Conservation (phyloP, 2,329 filamentous ascomycete species). For the Nemania sp. region DNA sequence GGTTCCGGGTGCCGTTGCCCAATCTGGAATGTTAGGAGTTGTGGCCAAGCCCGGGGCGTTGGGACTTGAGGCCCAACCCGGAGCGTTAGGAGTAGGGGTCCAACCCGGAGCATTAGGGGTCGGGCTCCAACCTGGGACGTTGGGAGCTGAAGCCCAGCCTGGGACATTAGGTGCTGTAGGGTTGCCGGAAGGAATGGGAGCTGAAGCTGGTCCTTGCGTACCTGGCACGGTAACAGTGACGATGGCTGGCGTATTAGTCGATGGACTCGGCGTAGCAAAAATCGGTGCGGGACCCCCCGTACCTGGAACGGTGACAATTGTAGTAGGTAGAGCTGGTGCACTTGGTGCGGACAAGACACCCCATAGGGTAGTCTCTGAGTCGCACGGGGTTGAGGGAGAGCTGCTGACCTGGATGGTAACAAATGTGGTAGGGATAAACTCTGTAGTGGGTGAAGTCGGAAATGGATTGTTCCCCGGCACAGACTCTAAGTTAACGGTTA, state of each 20-base stretch:
- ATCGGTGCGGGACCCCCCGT: slow-evolving; percentile 10
- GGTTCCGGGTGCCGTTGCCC: slow-evolving; percentile 32
- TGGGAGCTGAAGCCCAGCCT: not conserved
- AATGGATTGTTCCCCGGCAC: slow-evolving; percentile 21
- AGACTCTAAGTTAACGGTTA: slow-evolving; percentile 32
- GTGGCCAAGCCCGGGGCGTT: slow-evolving; percentile 14
- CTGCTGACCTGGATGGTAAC: slow-evolving; percentile 30
- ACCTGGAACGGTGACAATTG: slow-evolving; percentile 31
- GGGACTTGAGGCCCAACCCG: slow-evolving; percentile 18
- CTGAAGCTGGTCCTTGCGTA: slow-evolving; percentile 27
- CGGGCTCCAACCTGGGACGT: slow-evolving; percentile 5
- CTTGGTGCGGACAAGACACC: slow-evolving; percentile 22
- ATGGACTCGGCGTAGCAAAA: slow-evolving; percentile 1
- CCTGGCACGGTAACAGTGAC: slow-evolving; percentile 32
- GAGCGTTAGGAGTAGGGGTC: slow-evolving; percentile 12
- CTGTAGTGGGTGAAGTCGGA: slow-evolving; percentile 21
- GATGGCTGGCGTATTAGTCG: slow-evolving; percentile 3
- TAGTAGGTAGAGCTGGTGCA: slow-evolving; percentile 24
- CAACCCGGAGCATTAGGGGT: slow-evolving; percentile 17
- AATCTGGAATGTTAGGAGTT: slow-evolving; percentile 17
- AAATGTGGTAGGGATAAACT: slow-evolving; percentile 29
- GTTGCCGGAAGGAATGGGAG: not conserved
- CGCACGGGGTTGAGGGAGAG: slow-evolving; percentile 31
- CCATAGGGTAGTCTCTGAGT: slow-evolving; percentile 27
- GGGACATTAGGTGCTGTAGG: slow-evolving; percentile 10